Base-by-base conservation (phyloP, 2,329 filamentous ascomycete species). In the Colletotrichum lentis region DNA sequence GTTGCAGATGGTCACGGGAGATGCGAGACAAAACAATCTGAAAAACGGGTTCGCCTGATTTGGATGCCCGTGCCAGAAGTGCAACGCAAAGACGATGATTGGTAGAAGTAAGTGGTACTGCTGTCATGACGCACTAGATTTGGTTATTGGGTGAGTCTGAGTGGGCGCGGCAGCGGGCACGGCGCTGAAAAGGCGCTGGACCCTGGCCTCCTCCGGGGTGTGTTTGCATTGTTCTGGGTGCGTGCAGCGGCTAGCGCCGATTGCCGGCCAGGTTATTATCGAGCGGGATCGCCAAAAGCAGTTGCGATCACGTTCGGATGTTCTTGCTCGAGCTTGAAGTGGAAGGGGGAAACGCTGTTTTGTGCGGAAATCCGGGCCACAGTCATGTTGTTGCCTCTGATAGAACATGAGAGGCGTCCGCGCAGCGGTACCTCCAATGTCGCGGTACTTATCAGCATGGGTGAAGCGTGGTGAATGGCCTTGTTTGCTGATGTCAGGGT, bases 71-170 rank as follows among this genome's bases (percentile, higher is more conserved):
- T 52, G 10, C 11, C 16, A 20, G 18, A 43, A 31, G 64, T 64
- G 59, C 53, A 54, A 20, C 12, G n/a, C 12, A 3, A 22, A n/a
- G 43, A 41, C 22, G 22, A 50, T 43, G 43, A 22, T n/a, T 22
- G 41, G 61, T 49, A 62, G 55, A 46, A 41, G 61, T 24, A n/a
- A 24, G 59, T 37, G 20, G 54, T 64, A 64, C 47, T 24, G 14
- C 16, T 47, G 55, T 68, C 62, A 68, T 68, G 65, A 68, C 65
- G 65, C 61, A 68, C 43, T 68, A 50, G 65, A 68, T 68, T 65
- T 50, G 37, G 43, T 60, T 49, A 24, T n/a, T 35, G 58, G 47
- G 39, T 65, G 55, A 62, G 65, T 60, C 54, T 65, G 43, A 57
- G 62, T 68, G 65, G 55, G 43, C 55, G 61, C 55, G 14, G 54